Conservation (phyloP, 2,329 filamentous ascomycete species). For the Colletotrichum tamarilloi region DNA sequence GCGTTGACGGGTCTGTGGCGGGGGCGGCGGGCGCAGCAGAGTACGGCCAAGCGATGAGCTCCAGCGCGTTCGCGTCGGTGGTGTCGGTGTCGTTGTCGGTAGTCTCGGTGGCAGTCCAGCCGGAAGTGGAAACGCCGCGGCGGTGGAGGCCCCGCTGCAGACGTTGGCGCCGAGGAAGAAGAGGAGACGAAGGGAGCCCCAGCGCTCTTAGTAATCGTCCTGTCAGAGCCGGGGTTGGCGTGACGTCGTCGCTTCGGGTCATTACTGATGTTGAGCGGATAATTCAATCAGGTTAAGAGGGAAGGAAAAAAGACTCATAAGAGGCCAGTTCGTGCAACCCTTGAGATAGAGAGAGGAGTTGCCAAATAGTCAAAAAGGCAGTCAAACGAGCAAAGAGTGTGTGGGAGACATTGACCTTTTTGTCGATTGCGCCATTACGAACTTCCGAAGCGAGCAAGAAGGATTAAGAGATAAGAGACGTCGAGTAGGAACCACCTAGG, state of each 20-base stretch:
- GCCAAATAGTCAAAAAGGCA: background rate
- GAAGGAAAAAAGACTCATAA: background rate
- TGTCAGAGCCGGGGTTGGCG: slow-evolving; percentile 30
- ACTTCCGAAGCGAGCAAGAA: background rate
- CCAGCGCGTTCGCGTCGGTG: slow-evolving; percentile 16
- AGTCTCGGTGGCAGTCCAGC: background rate
- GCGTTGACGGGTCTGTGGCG: slow-evolving; percentile 7
- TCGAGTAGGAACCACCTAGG: background rate
- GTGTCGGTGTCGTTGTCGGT: slow-evolving; percentile 5
- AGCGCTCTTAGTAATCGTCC: slow-evolving; percentile 50
- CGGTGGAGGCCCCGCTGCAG: slow-evolving; percentile 21
- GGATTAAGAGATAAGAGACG: background rate
- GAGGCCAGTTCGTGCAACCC: background rate
- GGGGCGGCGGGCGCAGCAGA: background rate
- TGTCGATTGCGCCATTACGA: background rate
- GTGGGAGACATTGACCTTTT: background rate
- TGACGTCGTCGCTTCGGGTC: slow-evolving; percentile 25
- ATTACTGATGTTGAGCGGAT: slow-evolving; percentile 20
- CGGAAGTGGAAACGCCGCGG: slow-evolving; percentile 15
- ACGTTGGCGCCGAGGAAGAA: background rate
- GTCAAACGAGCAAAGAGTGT: background rate
- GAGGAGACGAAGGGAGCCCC: slow-evolving; percentile 23
- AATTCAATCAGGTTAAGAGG: background rate
- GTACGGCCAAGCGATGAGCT: slow-evolving; percentile 27
- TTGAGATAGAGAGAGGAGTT: background rate